Evolutionary conservation across 2,329 filamentous ascomycete genomes (phyloP), one percentile per base, ranked within the genome.

Genomic region (Diplodia sapinea): DNA sequence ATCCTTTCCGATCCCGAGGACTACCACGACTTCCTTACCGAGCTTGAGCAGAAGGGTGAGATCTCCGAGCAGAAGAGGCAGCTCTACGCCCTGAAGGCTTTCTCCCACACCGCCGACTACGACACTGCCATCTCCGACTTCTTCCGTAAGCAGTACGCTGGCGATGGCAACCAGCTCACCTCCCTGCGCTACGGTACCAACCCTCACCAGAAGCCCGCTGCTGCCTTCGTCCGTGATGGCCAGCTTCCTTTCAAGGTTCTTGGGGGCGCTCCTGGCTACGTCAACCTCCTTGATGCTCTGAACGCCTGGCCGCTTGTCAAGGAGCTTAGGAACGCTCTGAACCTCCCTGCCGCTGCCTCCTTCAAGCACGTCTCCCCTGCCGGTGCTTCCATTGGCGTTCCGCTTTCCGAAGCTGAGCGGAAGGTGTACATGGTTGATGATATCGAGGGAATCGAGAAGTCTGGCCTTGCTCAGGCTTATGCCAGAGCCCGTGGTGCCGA

Each of bases 371-470:
- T 98, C 70, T 99, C 95, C 11, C 95, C 95, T 23, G 95, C 95
- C 52, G 95, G 95, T 76, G 95, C 94, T 68, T 94, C 95, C 72
- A 95, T 99, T 75, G 95, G 94, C 72, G 89, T 95, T 7, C 92
- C 93, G 26, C 86, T 99, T 71, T 92, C 84, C 71, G 88, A 91
- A 50, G 91, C 92, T 64, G 95, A 99, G 87, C 90, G 92, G 81
- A 96, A 96, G 83, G 95, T 97, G 66, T 99, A 97, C 85, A 97
- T 99, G 85, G 95, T 99, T 68, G 92, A 96, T 76, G 95, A 97
- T 77, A 96, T 99, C 74, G 87, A 89, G 69, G 94, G 93, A 65
- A 89, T 99, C 70, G 93, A 96, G 80, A 87, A 87, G 56, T 98
- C 94, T 9, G 86, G 85, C 52, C 88, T 98, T 38, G 95, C 95